Percentiles rank a stretch among this genome's conserved stretches.
phyloP scores from a whole-genome alignment of 805 yeast species.

The Zygosaccharomyces kombuchaensis region DNA sequence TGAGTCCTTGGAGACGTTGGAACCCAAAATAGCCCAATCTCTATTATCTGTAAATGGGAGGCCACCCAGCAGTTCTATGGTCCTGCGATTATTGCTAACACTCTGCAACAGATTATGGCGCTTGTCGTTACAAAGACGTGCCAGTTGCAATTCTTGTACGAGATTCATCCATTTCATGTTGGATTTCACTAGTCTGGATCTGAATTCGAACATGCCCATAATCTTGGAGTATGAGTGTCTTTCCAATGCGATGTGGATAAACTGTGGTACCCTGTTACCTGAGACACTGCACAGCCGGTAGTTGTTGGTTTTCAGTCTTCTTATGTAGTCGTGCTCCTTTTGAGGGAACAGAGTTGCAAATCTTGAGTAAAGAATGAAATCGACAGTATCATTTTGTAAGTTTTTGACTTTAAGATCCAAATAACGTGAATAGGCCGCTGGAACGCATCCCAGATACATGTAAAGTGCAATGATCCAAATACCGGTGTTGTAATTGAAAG shows the following conservation, averaged over 20 bases:
- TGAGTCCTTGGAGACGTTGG: conserved; percentile 6
- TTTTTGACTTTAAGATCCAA: conserved; percentile 58
- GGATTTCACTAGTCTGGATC: conserved; percentile 48
- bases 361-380: conserved; percentile 50
- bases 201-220: conserved; percentile 60
- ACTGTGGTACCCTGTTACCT: conserved; percentile 48
- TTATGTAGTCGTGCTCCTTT: conserved; percentile 30
- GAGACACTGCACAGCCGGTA: conserved; percentile 48
- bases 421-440: conserved; percentile 49
- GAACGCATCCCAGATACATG: conserved; percentile 50
- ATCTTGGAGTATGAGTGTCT: conserved; percentile 61
- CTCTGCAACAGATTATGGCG: conserved; percentile 15
- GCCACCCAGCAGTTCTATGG: conserved; percentile 30
- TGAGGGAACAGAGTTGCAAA: conserved; percentile 44
- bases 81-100: conserved; percentile 28
- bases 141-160: conserved; percentile 22
- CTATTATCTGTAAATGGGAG: conserved; percentile 22
- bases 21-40: conserved; percentile 27
- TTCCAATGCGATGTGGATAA: conserved; percentile 51
- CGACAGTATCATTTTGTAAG: conserved; percentile 69
- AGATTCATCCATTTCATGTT: conserved; percentile 38
- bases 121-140: conserved; percentile 33
- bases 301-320: conserved; percentile 35
- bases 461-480: conserved; percentile 69
- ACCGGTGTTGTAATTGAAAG: conserved; percentile 66